phyloP scores from a whole-genome alignment of 1,139 yeast species.

The Meyerozyma elateridarum region DNA sequence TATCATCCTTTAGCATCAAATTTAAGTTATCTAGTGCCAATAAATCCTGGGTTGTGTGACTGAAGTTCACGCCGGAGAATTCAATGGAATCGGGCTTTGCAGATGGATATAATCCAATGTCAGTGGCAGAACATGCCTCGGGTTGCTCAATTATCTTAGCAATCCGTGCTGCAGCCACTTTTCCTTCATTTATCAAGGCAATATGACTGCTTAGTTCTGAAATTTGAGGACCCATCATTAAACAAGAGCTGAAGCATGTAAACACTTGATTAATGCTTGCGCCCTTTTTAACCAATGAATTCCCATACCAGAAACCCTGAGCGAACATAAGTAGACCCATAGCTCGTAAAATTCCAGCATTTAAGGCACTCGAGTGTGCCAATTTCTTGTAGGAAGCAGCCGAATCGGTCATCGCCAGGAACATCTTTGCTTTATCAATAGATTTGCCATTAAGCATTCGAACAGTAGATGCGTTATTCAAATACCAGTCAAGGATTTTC shows the following conservation, averaged over 20 bases:
- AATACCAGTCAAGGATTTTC: slow-evolving; percentile 64
- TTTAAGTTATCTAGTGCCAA: slow-evolving; percentile 42
- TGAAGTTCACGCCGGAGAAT: slow-evolving; percentile 52
- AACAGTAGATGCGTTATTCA: slow-evolving; percentile 56
- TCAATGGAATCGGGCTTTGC: slow-evolving; percentile 40
- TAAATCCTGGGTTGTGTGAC: slow-evolving; percentile 54
- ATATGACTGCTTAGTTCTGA: slow-evolving; percentile 48
- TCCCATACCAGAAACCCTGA: slow-evolving; percentile 91
- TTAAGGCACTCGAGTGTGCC: slow-evolving; percentile 49
- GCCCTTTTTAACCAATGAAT: slow-evolving; percentile 49
- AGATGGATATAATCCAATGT: slow-evolving; percentile 21
- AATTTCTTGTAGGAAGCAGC: slow-evolving; percentile 44
- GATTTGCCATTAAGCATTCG: slow-evolving; percentile 57
- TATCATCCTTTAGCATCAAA: slow-evolving; percentile 41
- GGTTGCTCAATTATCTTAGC: slow-evolving; percentile 11
- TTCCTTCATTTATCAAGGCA: slow-evolving; percentile 57
- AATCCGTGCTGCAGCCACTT: slow-evolving; percentile 50
- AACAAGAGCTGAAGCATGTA: slow-evolving; percentile 79
- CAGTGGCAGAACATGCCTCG: slow-evolving; percentile 5
- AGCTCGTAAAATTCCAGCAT: slow-evolving; percentile 53
- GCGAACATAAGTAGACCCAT: slow-evolving; percentile 72
- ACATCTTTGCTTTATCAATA: slow-evolving; percentile 46
- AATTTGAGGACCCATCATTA: slow-evolving; percentile 61
- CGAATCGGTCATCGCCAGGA: slow-evolving; percentile 34
- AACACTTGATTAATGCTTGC: slow-evolving; percentile 59